Conservation (phyloP, 2,329 filamentous ascomycete species). For the Exophiala alcalophila region DNA sequence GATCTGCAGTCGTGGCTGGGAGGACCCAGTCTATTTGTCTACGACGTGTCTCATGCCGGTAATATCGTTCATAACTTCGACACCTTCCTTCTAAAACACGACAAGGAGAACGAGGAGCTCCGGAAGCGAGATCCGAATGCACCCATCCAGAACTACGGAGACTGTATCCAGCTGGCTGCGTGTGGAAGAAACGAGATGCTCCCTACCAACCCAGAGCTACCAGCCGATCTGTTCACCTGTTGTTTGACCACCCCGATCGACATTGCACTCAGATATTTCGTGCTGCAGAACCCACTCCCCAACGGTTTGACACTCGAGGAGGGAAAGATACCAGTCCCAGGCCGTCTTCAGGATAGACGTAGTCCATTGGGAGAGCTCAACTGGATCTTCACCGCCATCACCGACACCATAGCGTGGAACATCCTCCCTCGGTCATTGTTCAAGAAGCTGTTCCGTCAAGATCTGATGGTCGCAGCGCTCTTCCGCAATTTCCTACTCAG, state of each 20-base stretch:
- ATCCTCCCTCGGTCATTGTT: constrained; percentile 85
- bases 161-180: constrained; percentile 88
- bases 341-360: constrained; percentile 84
- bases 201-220: constrained; percentile 88
- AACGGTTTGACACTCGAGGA: constrained; percentile 71
- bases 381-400: constrained; percentile 99
- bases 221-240: constrained; percentile 91
- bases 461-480: constrained; percentile 96
- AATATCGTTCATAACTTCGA: constrained; percentile 96
- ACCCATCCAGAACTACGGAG: constrained; percentile 64
- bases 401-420: constrained; percentile 98
- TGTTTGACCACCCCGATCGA: constrained; percentile 96
- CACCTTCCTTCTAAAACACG: constrained; percentile 90
- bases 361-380: constrained; percentile 95
- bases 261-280: constrained; percentile 95
- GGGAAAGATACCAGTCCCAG: constrained; percentile 77
- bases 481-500: constrained; percentile 95
- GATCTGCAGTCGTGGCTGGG: constrained; percentile 95
- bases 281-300: constrained; percentile 79
- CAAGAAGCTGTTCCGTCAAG: constrained; percentile 94
- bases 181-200: constrained; percentile 88
- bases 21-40: constrained; percentile 92
- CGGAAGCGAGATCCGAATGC: constrained; percentile 71
- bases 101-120: constrained; percentile 78
- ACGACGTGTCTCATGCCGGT: constrained; percentile 94